Conservation (phyloP, 768 basidiomycete species). For the Macrocybe gigantea region DNA sequence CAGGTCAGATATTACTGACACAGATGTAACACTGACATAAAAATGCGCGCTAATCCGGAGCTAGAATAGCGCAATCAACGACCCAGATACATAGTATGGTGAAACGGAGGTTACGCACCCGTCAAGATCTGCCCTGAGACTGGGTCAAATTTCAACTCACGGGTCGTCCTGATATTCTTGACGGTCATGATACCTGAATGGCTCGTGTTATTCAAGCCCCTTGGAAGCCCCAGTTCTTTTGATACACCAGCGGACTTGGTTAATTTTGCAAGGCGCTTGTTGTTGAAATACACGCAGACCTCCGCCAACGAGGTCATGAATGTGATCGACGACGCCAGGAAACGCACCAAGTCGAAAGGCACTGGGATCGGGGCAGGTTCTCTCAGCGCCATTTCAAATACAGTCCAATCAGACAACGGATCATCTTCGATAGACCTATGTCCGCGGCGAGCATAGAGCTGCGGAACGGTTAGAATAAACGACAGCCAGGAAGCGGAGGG, state of each 20-base stretch:
- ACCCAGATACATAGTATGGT: neutral
- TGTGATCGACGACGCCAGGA: constrained; percentile 86
- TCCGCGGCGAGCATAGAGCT: constrained; percentile 84
- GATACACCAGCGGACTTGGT: constrained; percentile 56
- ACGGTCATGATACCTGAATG: constrained; percentile 64
- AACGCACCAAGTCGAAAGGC: constrained; percentile 83
- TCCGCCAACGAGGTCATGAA: constrained; percentile 81
- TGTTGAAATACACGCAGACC: constrained; percentile 81
- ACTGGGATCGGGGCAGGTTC: constrained; percentile 76
- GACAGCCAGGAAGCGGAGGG: neutral
- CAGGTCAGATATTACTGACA: neutral
- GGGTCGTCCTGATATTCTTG: constrained; percentile 52
- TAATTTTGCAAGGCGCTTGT: constrained; percentile 61
- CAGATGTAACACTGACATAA: constrained; percentile 53
- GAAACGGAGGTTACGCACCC: constrained; percentile 39
- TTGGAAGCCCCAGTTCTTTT: constrained; percentile 45
- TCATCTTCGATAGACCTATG: constrained; percentile 37
- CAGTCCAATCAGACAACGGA: constrained; percentile 57
- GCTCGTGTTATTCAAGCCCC: constrained; percentile 50
- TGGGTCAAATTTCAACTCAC: constrained; percentile 31
- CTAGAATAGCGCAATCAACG: constrained; percentile 26
- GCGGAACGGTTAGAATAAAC: constrained; percentile 2
- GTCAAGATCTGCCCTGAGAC: constrained; percentile 75
- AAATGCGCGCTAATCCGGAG: constrained; percentile 67
- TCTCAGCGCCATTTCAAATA: constrained; percentile 84